Conservation (phyloP, 2,329 filamentous ascomycete species). For the Biscogniauxia mediterranea region DNA sequence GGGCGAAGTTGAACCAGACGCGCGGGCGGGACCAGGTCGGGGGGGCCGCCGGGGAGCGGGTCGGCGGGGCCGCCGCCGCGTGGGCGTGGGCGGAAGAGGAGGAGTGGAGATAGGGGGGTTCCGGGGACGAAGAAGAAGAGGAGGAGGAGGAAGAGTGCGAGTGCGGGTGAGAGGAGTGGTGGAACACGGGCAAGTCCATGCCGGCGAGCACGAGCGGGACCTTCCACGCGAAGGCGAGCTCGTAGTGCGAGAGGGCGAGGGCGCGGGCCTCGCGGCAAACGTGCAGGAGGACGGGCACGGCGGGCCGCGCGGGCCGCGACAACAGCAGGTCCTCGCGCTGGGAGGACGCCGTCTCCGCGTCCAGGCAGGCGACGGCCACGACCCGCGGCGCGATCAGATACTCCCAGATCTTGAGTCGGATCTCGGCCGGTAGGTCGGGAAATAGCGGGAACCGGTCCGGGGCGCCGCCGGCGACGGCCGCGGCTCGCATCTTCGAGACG, state of each 20-base stretch:
- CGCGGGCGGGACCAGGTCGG: slow-evolving; percentile 33
- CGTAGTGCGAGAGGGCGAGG: slow-evolving; percentile 44
- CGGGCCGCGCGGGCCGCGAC: slow-evolving; percentile 24
- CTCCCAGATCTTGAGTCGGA: slow-evolving; percentile 49
- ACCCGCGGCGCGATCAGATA: slow-evolving; percentile 45
- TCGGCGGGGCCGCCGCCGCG: neutral
- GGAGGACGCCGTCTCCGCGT: slow-evolving; percentile 16
- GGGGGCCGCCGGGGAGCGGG: neutral
- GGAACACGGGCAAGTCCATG: slow-evolving; percentile 6
- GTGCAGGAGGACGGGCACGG: slow-evolving; percentile 43
- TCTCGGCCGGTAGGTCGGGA: slow-evolving; percentile 42
- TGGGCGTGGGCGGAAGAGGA: slow-evolving; percentile 7
- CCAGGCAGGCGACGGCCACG: slow-evolving; percentile 42
- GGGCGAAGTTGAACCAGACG: slow-evolving; percentile 48
- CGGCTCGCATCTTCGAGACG: slow-evolving; percentile 14
- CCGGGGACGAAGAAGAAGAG: neutral
- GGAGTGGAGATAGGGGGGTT: slow-evolving; percentile 5
- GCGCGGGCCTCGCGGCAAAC: slow-evolving; percentile 43
- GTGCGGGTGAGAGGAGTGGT: neutral
- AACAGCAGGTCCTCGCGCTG: slow-evolving; percentile 6
- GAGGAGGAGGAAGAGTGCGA: neutral
- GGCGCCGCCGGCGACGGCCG: slow-evolving; percentile 12
- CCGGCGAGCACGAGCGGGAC: slow-evolving; percentile 39
- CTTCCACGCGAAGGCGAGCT: slow-evolving; percentile 46
- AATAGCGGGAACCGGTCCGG: slow-evolving; percentile 34